Evolutionary conservation across 148 eudicot genomes (phyloP), one percentile per base, ranked within the genome.

Genomic region (Rhododendron williamsianum): DNA sequence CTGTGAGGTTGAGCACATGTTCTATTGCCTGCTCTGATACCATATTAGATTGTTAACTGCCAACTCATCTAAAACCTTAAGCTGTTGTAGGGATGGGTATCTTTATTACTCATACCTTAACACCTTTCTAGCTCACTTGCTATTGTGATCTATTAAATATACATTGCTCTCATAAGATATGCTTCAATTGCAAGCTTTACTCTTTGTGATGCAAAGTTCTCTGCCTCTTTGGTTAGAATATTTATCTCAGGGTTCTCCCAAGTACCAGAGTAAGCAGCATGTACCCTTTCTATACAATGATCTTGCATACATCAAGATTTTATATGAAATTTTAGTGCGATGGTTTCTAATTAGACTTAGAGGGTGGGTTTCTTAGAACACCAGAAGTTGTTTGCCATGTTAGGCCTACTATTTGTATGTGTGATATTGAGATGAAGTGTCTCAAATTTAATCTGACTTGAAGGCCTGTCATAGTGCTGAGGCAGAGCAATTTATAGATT

Each of bases 141-240:
- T 82, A 82, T 27, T 60, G 35, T 52, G 21, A 76, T 78, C 73
- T 74, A 25, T 43, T 15, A 4, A 21, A 72, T 33, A 12, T 6
- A 30, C 27, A 16, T 46, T 35, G n/a, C 19, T 54, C 58, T 49
- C 21, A 25, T 81, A 27, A 71, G 45, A 30, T 63, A 30, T 74
- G 83, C 78, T 76, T 82, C 58, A 86, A 8, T 56, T 76, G 25
- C 51, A 36, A 81, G 72, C 73, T 72, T 72, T 60, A 41, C 15
- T 54, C 4, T 10, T 45, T 56, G 76, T 73, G 72, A 19, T 46
- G 52, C 35, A 63, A 58, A 51, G 74, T 19, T 19, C 8, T 45
- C 15, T 52, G 35, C 83, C 33, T 38, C 60, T 81, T 33, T 73
- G 48, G 81, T 13, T 4, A 49, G 8, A 33, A 65, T 13, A n/a